Conservation (phyloP, 2,329 filamentous ascomycete species). For the Colletotrichum plurivorum region DNA sequence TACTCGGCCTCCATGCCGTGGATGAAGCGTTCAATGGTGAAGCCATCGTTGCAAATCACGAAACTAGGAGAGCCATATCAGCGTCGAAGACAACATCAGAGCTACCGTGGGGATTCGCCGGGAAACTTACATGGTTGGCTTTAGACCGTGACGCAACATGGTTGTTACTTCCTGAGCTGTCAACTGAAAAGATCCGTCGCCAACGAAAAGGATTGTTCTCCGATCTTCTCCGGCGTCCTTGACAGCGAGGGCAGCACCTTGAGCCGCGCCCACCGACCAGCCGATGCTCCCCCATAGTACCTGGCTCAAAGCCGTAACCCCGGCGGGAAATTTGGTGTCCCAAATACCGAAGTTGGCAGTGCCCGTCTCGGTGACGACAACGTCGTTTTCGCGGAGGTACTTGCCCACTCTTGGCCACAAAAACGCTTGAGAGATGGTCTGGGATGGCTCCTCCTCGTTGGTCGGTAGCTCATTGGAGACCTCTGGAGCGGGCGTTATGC, state of each 20-base stretch:
- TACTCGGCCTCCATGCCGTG: constrained; percentile 85
- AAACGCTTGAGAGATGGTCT: constrained; percentile 76
- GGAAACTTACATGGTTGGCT: constrained; percentile 78
- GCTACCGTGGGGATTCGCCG: no score
- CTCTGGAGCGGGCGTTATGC: constrained; percentile 66
- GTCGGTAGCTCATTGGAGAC: constrained; percentile 64
- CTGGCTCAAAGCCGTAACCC: constrained; percentile 86
- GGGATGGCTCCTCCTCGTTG: constrained; percentile 55
- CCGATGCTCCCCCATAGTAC: constrained; percentile 80
- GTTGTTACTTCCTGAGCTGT: constrained; percentile 88
- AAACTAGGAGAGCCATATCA: constrained; percentile 65
- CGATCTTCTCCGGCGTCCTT: constrained; percentile 72
- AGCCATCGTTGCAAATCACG: constrained; percentile 89
- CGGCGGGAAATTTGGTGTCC: constrained; percentile 83
- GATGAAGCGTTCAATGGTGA: constrained; percentile 90
- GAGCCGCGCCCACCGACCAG: constrained; percentile 71
- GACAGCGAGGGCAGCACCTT: constrained; percentile 80
- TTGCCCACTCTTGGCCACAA: constrained; percentile 84
- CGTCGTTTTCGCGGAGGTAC: constrained; percentile 80
- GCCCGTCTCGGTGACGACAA: constrained; percentile 89
- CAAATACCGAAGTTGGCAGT: constrained; percentile 91
- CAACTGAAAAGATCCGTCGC: constrained; percentile 88
- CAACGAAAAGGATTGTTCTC: constrained; percentile 87
- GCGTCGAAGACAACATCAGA: constrained; percentile 1
- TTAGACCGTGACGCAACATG: constrained; percentile 82